Conservation (phyloP, 2,329 filamentous ascomycete genomes). For the Neofusicoccum sp. region DNA sequence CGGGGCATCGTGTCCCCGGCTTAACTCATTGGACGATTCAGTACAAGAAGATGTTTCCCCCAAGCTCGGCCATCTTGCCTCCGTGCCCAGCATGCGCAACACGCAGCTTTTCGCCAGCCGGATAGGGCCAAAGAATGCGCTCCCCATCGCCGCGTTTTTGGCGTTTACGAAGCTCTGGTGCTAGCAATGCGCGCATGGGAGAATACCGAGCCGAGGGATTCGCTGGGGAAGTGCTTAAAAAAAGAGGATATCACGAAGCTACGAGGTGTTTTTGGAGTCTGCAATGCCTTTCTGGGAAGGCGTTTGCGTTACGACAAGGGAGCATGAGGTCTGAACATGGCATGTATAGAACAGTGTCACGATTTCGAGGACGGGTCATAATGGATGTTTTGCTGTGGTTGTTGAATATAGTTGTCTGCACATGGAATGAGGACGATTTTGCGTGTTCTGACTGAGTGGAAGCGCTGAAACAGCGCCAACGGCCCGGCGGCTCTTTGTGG, state of each 20-base stretch:
- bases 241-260: not conserved
- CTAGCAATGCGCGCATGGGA: not conserved
- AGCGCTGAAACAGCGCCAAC: not conserved
- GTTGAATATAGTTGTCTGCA: not conserved
- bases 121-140: not conserved
- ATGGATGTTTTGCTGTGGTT: not conserved
- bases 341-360: constrained; percentile 2
- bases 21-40: not conserved
- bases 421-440: not conserved
- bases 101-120: not conserved
- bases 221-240: not conserved
- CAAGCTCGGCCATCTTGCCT: not conserved
- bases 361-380: not conserved
- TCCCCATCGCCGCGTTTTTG: not conserved
- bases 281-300: not conserved
- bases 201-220: not conserved
- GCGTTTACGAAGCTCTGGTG: not conserved
- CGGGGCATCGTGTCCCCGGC: not conserved
- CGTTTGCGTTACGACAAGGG: not conserved
- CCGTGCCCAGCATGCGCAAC: not conserved
- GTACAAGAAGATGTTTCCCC: not conserved
- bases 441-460: not conserved
- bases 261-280: not conserved
- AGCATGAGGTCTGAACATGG: not conserved
- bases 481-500: not conserved